phyloP scores from a whole-genome alignment of 495 filamentous ascomycete species.

The Cetradonia linearis region DNA sequence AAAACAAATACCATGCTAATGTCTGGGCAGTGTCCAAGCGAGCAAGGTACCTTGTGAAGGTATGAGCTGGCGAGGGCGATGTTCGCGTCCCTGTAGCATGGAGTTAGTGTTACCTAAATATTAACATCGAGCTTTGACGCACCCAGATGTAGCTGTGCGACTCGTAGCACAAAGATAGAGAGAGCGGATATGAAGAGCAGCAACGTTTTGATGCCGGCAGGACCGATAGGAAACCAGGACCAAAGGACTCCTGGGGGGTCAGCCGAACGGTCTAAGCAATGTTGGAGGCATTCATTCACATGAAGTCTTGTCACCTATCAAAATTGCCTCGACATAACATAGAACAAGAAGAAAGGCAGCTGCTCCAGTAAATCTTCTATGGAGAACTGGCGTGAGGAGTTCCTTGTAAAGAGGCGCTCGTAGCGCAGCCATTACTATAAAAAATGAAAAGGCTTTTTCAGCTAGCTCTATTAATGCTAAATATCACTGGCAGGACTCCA shows the following conservation, averaged over 20 bases:
- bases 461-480: neutral
- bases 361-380: conserved; percentile 73
- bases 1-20: conserved; percentile 59
- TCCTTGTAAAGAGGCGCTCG: conserved; percentile 63
- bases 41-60: conserved; percentile 45
- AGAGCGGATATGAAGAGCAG: conserved; percentile 59
- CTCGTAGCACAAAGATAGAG: conserved; percentile 69
- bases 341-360: conserved; percentile 52
- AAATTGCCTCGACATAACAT: conserved; percentile 65
- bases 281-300: conserved; percentile 39
- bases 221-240: conserved; percentile 76
- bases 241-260: conserved; percentile 51
- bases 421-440: conserved; percentile 33
- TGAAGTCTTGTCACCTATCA: conserved; percentile 59
- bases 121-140: conserved; percentile 3
- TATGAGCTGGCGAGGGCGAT: conserved; percentile 53
- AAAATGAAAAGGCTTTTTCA: neutral
- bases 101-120: conserved; percentile 17
- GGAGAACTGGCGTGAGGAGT: conserved; percentile 79
- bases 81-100: conserved; percentile 38
- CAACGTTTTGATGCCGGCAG: conserved; percentile 59
- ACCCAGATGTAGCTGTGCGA: conserved; percentile 68
- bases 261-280: neutral
- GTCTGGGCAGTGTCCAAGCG: conserved; percentile 55
- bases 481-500: neutral